phyloP scores from a whole-genome alignment of 805 yeast species.

The Myxozyma monticola region DNA sequence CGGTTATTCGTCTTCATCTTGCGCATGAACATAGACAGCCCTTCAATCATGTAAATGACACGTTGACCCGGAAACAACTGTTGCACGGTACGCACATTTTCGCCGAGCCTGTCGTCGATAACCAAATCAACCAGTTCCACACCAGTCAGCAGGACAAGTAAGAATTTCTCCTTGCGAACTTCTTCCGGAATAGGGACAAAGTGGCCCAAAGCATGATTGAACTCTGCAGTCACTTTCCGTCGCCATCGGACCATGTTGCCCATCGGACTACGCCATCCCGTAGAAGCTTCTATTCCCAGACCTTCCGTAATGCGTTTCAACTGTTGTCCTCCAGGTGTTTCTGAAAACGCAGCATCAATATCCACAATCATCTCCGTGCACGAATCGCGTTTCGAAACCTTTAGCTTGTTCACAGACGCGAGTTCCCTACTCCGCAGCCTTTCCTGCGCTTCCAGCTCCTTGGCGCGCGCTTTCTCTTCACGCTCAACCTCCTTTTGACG shows the following conservation, averaged over 20 bases:
- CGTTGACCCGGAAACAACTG: slow-evolving; percentile 7
- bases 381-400: slow-evolving; percentile 11
- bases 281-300: slow-evolving; percentile 9
- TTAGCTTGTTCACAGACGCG: slow-evolving; percentile 21
- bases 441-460: slow-evolving; percentile 18
- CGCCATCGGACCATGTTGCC: slow-evolving; percentile 28
- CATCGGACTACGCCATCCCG: slow-evolving; percentile 14
- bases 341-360: slow-evolving; percentile 16
- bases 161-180: slow-evolving; percentile 17
- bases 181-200: slow-evolving; percentile 29
- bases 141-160: slow-evolving; percentile 14
- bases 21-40: slow-evolving; percentile 9
- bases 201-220: slow-evolving; percentile 13
- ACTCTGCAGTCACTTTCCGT: slow-evolving; percentile 22
- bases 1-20: slow-evolving; percentile 6
- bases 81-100: slow-evolving; percentile 1
- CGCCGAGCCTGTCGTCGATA: slow-evolving; percentile 8
- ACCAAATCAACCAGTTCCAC: slow-evolving; percentile 21
- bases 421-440: slow-evolving; percentile 18
- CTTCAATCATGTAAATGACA: slow-evolving; percentile 26
- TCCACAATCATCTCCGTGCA: slow-evolving; percentile 30
- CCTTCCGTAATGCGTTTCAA: slow-evolving; percentile 1
- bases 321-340: slow-evolving; percentile 13
- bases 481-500: slow-evolving; percentile 7
- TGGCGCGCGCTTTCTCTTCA: slow-evolving; percentile 6